Evolutionary conservation across 192 early-diverging fungal genomes (phyloP).

Genomic region (Entomortierella lignicola): DNA sequence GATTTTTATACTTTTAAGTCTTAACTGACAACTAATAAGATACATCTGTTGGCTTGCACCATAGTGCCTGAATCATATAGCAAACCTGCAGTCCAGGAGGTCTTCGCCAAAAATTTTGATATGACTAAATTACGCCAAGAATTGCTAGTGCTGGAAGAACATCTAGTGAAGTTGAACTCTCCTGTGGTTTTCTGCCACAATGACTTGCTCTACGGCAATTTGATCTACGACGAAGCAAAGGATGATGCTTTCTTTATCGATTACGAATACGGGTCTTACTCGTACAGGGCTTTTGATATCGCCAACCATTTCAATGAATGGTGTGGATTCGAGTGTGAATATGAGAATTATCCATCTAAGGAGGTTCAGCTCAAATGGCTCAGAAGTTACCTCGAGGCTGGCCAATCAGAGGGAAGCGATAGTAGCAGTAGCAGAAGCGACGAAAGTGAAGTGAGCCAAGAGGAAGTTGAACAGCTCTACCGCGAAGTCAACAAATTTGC

Average conservation of each 20-base stretch:
- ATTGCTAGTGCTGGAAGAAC: constrained; percentile 62
- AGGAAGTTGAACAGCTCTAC: constrained; percentile 73
- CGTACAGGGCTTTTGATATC: constrained; percentile 93
- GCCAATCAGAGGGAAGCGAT: constrained; percentile 40
- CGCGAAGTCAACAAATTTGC: constrained; percentile 85
- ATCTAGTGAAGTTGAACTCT: constrained; percentile 70
- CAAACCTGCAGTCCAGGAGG: constrained; percentile 65
- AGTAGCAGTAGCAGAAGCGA: not conserved
- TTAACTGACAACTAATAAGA: too few species aligned
- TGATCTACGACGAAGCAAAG: constrained; percentile 76
- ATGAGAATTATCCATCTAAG: constrained; percentile 80
- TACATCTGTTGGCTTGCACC: not conserved
- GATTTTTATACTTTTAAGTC: too few species aligned
- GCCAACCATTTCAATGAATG: constrained; percentile 97
- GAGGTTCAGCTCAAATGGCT: constrained; percentile 82
- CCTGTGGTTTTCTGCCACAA: constrained; percentile 94
- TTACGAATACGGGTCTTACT: constrained; percentile 91
- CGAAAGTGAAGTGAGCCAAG: constrained; percentile 24
- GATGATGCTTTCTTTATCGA: constrained; percentile 87
- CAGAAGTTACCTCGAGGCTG: constrained; percentile 71
- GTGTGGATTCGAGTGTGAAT: constrained; percentile 93
- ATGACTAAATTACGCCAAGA: constrained; percentile 56
- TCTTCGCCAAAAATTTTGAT: constrained; percentile 66
- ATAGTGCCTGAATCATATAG: constrained; percentile 70
- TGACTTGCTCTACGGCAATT: constrained; percentile 91